Evolutionary conservation across 768 basidiomycete species (phyloP), one percentile per base, ranked within the genome.

Genomic region (Boletus sensibilis): DNA sequence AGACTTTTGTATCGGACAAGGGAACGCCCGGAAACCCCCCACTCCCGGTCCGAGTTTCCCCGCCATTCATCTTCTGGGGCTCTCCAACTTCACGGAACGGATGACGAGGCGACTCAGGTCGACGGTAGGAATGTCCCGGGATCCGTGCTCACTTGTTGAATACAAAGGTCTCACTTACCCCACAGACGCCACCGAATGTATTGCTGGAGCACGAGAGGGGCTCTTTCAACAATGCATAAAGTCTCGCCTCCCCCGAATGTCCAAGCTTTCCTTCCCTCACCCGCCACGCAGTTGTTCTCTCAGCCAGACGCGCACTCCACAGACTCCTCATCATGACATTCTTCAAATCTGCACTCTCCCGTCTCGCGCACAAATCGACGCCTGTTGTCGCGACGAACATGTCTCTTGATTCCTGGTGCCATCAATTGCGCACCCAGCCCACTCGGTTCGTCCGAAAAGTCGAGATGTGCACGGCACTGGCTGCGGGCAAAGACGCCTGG

Each of bases 391-490:
- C 44, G 2, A 48, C 20, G 12, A 62, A 59, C 6, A 47, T 47
- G 37, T 9, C 50, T 2, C 35, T 66, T 1, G 46, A 46, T 14
- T 8, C 44, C 20, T 63, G 55, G 53, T 57, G 27, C 31, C 11
- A 18, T 10, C 40, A 44, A 23, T 29, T 49, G 4, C 12, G 12
- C 23, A 16, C n/a, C 16, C 34, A 55, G 8, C 25, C 58, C 8
- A 25, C 53, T 16, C 45, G 52, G n/a, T 29, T 52, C 2, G 52
- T 66, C 5, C 20, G 31, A 20, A 64, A 50, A 27, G 39, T 62
- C 7, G 60, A 61, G 11, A 31, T 64, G 5, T 65, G 57, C 14
- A 63, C 55, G 0, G 57, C 55, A 0, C 23, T 34, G 0, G n/a
- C 45, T 16, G 7, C 34, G 1, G 55, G 57, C 0, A 9, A 47